Conservation (phyloP, 2,329 filamentous ascomycete species). For the Scleromitrula shiraiana region DNA sequence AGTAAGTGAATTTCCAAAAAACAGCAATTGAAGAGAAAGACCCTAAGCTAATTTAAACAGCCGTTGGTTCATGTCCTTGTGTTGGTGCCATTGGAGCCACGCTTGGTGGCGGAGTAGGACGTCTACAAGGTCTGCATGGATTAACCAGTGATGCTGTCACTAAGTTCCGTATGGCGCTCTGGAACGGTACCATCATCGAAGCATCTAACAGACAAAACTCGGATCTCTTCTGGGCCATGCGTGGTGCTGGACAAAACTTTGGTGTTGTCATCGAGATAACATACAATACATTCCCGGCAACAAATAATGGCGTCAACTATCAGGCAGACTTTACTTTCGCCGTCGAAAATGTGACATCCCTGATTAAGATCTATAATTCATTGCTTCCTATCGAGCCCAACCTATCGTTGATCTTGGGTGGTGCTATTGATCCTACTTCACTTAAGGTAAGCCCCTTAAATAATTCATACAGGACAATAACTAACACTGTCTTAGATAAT, state of each 20-base stretch:
- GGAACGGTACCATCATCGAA: not conserved
- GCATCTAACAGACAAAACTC: slow-evolving; percentile 4
- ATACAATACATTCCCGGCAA: slow-evolving; percentile 8
- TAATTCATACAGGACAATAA: no score
- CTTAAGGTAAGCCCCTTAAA: no score
- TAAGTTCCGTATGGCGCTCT: not conserved
- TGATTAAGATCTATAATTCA: no score
- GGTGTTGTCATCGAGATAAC: slow-evolving; percentile 26
- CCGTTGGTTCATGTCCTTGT: not conserved
- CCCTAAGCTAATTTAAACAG: not conserved
- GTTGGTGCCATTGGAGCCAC: slow-evolving; percentile 5
- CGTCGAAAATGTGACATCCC: no score
- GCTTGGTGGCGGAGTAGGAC: slow-evolving; percentile 8
- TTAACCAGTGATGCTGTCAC: not conserved
- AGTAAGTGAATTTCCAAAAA: no score
- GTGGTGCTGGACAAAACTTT: slow-evolving; percentile 27
- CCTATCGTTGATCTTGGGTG: no score
- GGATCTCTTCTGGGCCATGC: slow-evolving; percentile 25
- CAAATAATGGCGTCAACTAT: no score
- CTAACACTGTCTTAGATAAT: no score
- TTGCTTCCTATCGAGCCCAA: no score
- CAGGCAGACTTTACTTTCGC: no score
- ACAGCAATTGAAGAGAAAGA: no score
- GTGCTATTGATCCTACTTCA: no score
- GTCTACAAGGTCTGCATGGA: slow-evolving; percentile 1